phyloP scores from a whole-genome alignment of 192 early-diverging fungal species.

The Backusella morwellensis region DNA sequence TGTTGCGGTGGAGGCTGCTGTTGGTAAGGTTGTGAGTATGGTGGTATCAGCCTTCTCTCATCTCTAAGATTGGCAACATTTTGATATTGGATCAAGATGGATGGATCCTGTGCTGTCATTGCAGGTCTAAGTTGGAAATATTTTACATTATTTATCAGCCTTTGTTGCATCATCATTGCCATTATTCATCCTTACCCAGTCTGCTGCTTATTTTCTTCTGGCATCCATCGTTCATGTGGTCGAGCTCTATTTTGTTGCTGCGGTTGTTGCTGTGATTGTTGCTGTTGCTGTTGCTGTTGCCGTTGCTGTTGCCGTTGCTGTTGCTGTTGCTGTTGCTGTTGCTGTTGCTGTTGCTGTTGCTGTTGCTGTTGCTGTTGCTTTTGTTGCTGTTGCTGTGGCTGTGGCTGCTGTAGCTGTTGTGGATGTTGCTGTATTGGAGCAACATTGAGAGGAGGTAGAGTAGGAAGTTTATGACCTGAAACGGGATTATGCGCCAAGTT shows the following conservation, averaged over 20 bases:
- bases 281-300: not conserved
- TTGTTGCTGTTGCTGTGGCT: not conserved
- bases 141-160: slow-evolving; percentile 32
- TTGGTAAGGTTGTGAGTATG: slow-evolving; percentile 4
- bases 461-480: slow-evolving; percentile 3
- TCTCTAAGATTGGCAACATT: slow-evolving; percentile 1
- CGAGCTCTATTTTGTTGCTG: not conserved
- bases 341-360: not conserved
- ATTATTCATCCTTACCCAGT: slow-evolving; percentile 44
- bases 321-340: not conserved
- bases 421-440: not conserved
- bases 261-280: slow-evolving; percentile 1
- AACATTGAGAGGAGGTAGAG: slow-evolving; percentile 10
- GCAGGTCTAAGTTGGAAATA: not conserved
- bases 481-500: not conserved
- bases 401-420: not conserved
- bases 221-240: slow-evolving; percentile 54
- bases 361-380: not conserved
- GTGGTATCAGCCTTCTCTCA: not conserved
- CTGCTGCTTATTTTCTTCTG: slow-evolving; percentile 70
- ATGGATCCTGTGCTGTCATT: slow-evolving; percentile 20
- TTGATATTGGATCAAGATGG: slow-evolving; percentile 31
- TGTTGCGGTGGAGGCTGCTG: not conserved
- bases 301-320: not conserved
- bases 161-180: slow-evolving; percentile 19